Evolutionary conservation across 2,329 filamentous ascomycete genomes (phyloP).

Genomic region (Hawksworthiomyces lignivorus): DNA sequence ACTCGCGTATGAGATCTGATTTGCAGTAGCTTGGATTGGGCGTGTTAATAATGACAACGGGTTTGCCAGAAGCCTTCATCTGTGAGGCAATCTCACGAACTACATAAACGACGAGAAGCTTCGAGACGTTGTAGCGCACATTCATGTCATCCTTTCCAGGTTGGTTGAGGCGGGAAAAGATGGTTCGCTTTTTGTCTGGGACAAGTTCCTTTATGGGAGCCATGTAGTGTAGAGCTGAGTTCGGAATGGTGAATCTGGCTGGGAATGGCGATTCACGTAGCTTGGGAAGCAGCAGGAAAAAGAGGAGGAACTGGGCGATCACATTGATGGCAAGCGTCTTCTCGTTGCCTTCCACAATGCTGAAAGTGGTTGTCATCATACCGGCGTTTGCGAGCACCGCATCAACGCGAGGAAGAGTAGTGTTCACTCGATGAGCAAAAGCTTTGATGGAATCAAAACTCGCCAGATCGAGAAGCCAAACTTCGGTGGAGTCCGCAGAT

Average conservation of each 20-base stretch:
- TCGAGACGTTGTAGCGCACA: slow-evolving; percentile 24
- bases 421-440: slow-evolving; percentile 28
- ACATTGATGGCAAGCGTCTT: slow-evolving; percentile 27
- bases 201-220: slow-evolving; percentile 19
- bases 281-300: slow-evolving; percentile 24
- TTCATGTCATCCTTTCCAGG: slow-evolving; percentile 20
- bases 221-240: slow-evolving; percentile 17
- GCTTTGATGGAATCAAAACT: slow-evolving; percentile 30
- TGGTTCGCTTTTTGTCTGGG: slow-evolving; percentile 2
- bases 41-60: slow-evolving; percentile 26
- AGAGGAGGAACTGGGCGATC: slow-evolving; percentile 22
- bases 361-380: slow-evolving; percentile 30
- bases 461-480: slow-evolving; percentile 37
- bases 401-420: slow-evolving; percentile 32
- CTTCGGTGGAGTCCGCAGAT: slow-evolving; percentile 14
- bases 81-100: slow-evolving; percentile 23
- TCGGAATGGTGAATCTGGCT: slow-evolving; percentile 19
- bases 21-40: slow-evolving; percentile 35
- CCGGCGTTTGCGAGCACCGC: slow-evolving; percentile 35
- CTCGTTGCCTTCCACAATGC: slow-evolving; percentile 33
- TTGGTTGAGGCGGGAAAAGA: slow-evolving; percentile 25
- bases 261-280: slow-evolving; percentile 16
- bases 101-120: slow-evolving; percentile 13
- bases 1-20: slow-evolving; percentile 20
- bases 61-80: slow-evolving; percentile 6